Percentiles rank a stretch among this genome's conserved stretches.
Conservation (phyloP, 495 filamentous ascomycete genomes). For the Cercophora newfieldiana region DNA sequence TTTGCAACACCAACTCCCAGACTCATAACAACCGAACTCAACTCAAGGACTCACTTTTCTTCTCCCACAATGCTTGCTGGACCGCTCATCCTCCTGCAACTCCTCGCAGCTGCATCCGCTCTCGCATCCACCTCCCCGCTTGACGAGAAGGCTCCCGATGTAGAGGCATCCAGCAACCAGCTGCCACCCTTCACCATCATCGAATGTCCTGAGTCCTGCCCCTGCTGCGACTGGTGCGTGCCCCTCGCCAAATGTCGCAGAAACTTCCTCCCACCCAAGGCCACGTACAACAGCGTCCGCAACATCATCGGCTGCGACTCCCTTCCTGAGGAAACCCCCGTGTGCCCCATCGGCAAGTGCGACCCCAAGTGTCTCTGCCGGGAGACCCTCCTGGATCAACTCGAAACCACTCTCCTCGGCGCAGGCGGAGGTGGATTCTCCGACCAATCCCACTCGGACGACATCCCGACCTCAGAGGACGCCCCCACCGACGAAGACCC, state of each 20-base stretch:
- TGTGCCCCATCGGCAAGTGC: slow-evolving; percentile 4
- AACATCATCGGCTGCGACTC: slow-evolving; percentile 9
- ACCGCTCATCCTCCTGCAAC: no score
- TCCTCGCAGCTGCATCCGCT: no score
- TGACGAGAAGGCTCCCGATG: no score
- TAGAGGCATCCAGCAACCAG: no score
- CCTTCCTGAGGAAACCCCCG: slow-evolving; percentile 9
- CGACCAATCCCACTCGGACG: background rate
- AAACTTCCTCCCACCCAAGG: background rate
- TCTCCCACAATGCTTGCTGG: no score
- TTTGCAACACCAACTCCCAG: no score
- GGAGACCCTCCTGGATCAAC: slow-evolving; percentile 1
- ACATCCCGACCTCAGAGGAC: background rate
- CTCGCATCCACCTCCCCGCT: no score
- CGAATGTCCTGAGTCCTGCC: background rate
- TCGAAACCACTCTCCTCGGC: background rate
- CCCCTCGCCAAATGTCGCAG: background rate
- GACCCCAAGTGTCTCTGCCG: background rate
- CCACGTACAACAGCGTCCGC: slow-evolving; percentile 8
- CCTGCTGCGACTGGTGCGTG: slow-evolving; percentile 2
- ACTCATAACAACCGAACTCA: no score
- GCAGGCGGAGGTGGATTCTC: background rate
- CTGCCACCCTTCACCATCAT: slow-evolving; percentile 9
- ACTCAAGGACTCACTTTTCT: no score
- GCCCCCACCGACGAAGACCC: no score